Evolutionary conservation across 2,329 filamentous ascomycete species (phyloP), one percentile per base, ranked within the genome.

Genomic region (Colletotrichum incanum): DNA sequence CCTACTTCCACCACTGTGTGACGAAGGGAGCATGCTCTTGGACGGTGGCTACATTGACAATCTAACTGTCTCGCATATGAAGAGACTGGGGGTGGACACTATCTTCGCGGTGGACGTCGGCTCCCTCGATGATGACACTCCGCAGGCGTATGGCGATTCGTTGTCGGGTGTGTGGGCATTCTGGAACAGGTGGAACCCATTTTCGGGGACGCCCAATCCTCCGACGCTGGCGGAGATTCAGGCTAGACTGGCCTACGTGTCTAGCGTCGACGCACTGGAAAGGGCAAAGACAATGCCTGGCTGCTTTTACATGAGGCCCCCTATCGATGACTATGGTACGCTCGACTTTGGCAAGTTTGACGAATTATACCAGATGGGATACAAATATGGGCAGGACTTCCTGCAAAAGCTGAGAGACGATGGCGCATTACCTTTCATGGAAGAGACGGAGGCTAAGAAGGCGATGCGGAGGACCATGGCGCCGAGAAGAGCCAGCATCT

Each of bases 41-140:
- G 96, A 99, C 77, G 96, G 96, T 52, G 96, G 96, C 20, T 99
- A 99, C 81, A 92, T 98, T 64, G 96, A 99, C 86, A 99, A 99
- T 77, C 85, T 99, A 70, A 98, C 96, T 0, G 97, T 99, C 23
- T 93, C 94, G 18, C 95, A 98, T 82, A 99, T 99, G 96, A 98
- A 97, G 82, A 93, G 92, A 3, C 88, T 99, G 0, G 96, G 96
- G 0, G 95, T 95, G 14, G 94, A 98, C 78, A 91, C 96, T 55
- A 97, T 99, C 74, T 98, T 99, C 80, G 96, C 96, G 1, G 90
- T 99, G 37, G 96, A 99, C 78, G 96, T 99, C 1, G 97, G 97
- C 31, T 92, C 94, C 12, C 86, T 98, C 2, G 96, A 99, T 77
- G 96, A 98, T 78, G 91, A 97, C 79, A 94, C 93, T 0, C 96